Evolutionary conservation across 257 asterid genomes (phyloP), one percentile per base, ranked within the genome.

Genomic region (Penstemon davidsonii): DNA sequence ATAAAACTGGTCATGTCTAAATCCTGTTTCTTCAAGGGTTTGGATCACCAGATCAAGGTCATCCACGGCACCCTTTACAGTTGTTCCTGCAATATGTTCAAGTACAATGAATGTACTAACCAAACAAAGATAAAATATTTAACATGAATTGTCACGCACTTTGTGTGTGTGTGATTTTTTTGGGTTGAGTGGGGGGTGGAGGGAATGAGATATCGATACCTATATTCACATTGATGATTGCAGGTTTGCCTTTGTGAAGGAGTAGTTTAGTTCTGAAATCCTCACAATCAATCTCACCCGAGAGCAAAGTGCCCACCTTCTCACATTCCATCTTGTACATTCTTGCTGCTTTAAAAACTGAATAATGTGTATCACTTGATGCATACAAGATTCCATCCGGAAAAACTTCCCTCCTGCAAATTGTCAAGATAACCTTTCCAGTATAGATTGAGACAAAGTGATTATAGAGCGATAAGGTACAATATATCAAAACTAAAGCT

Each of bases 11-110:
- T 88, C 91, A 33, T 84, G 89, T 33, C 95, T 74, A 75, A 67
- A 90, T 68, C 97, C 96, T 71, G 83, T 77, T 66, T 90, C 96
- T 79, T 90, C 95, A 68, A 93, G 96, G 73, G 92, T 86, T 76
- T 81, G 75, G 79, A 93, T 90, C 59, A 93, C 96, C 68, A 90
- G 96, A 84, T 90, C 98, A 50, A 93, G 97, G 83, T 93, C 97
- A 57, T 93, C 99, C 57, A 93, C 99, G 64, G 99, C 99, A 10
- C 99, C 97, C 75, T 93, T 90, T 44, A 93, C 99, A 57, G 97
- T 93, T 38, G 98, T 93, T 83, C 98, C 98, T 93, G 85, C 79
- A 76, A 72, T 67, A 25, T 76, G 1, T 2, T 25, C 33, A 25
- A 25, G 33, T 2, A 25, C 33, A 25, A 25, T 25, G 33, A 25